Percentiles rank a stretch among this genome's conserved stretches.
Evolutionary conservation across 345 rosid genomes (phyloP).

Genomic region (Pistacia integerrima): DNA sequence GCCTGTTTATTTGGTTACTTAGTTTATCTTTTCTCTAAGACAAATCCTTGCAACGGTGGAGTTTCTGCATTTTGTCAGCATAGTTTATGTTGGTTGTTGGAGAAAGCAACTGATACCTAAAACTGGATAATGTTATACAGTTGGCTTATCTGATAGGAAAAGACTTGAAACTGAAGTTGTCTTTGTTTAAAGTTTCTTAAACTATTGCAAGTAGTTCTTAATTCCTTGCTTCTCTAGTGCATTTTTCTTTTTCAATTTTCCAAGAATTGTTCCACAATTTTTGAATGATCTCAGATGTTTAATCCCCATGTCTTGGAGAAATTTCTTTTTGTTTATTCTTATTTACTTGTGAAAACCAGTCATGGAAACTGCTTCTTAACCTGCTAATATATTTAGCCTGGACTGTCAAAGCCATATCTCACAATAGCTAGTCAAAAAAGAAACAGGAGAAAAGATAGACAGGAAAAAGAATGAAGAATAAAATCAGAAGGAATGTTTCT

Average conservation of each 20-base stretch:
- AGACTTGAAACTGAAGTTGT: background rate
- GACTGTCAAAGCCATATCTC: background rate
- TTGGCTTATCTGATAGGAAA: background rate
- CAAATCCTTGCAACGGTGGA: background rate
- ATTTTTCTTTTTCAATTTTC: background rate
- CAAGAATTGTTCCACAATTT: background rate
- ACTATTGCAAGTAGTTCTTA: background rate
- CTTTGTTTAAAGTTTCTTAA: background rate
- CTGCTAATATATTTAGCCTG: background rate
- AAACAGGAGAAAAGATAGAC: background rate
- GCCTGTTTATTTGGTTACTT: conserved; percentile 58
- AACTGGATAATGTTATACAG: background rate
- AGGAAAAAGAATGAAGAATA: conserved; percentile 5
- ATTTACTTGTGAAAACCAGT: background rate
- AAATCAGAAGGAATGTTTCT: conserved; percentile 7
- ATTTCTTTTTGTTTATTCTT: background rate
- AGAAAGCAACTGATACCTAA: background rate
- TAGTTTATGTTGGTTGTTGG: conserved; percentile 6
- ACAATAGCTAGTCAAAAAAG: conserved; percentile 8
- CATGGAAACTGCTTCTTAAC: background rate
- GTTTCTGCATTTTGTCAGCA: conserved; percentile 10
- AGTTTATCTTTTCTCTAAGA: background rate
- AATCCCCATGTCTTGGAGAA: background rate
- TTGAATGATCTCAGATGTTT: background rate
- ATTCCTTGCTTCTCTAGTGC: background rate